Evolutionary conservation across 805 yeast species (phyloP), one percentile per base, ranked within the genome.

Genomic region (Diddensiella caesifluorescens): DNA sequence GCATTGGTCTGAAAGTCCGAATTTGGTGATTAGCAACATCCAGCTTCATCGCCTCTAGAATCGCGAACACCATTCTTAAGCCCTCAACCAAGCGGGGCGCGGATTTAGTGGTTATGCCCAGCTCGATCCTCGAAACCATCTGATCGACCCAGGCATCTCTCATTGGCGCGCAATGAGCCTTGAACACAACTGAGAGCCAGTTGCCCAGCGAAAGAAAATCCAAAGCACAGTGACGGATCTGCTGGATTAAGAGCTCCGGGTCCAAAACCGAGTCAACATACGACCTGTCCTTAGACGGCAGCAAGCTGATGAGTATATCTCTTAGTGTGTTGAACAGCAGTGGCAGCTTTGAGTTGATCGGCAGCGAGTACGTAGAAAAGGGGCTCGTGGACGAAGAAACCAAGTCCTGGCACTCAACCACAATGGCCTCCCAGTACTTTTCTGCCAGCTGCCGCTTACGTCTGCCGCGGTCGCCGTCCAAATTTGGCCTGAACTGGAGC

Each of bases 1-100:
- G 69, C 2, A 83, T 81, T 2, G 95, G 95, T 55, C 96, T 73
- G 41, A 88, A 67, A 16, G 86, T 77, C 51, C 95, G 73, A 41
- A 90, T 85, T 64, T 89, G 96, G 59, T 89, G 95, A 63, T 89
- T 89, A 12, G 97, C 95, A 42, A 88, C 92, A 57, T 90, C 97
- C 48, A 89, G 69, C 61, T 89, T 90, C 95, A 89, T 88, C 7
- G 95, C 90, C 61, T 89, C 97, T 49, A 90, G 68, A 44, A 90
- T 82, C 45, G 83, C 80, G 57, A 89, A 86, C 5, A 85, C 73
- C 61, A 80, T 74, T 42, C 88, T 72, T 40, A 90, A 65, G 1
- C 94, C 96, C 25, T 79, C 85, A 22, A 85, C 83, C 30, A 88
- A 66, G 6, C 47, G 42, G 4, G 64, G 48, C 3, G 73, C 61